Conservation (phyloP, 345 rosid genomes). For the Sisymbrium irio region DNA sequence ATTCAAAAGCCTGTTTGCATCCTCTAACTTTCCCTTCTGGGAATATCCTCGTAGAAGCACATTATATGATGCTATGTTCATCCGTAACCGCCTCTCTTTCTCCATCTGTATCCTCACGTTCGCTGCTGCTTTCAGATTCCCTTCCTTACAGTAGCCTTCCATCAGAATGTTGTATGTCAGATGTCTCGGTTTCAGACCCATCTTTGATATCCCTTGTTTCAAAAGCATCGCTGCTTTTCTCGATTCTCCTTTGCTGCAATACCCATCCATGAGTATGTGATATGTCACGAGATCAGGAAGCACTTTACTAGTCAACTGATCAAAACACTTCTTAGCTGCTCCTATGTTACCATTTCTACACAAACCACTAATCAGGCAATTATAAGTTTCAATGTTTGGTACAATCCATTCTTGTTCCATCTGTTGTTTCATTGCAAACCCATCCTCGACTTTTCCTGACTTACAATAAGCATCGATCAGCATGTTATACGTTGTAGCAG, state of each 20-base stretch:
- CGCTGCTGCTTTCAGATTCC: slow-evolving; percentile 63
- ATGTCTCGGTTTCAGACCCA: slow-evolving; percentile 61
- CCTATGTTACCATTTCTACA: slow-evolving; percentile 47
- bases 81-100: slow-evolving; percentile 54
- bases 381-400: slow-evolving; percentile 58
- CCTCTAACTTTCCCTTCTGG: slow-evolving; percentile 60
- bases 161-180: slow-evolving; percentile 67
- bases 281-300: slow-evolving; percentile 60
- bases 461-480: slow-evolving; percentile 72
- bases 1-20: slow-evolving; percentile 72
- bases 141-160: slow-evolving; percentile 70
- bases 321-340: slow-evolving; percentile 41
- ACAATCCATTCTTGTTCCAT: slow-evolving; percentile 52
- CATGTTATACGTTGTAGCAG: slow-evolving; percentile 55
- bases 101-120: slow-evolving; percentile 62
- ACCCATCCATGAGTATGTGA: slow-evolving; percentile 60
- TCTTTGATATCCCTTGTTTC: slow-evolving; percentile 45
- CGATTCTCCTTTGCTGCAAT: slow-evolving; percentile 55
- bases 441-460: slow-evolving; percentile 52
- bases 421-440: slow-evolving; percentile 42
- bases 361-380: slow-evolving; percentile 69
- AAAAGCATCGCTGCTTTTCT: slow-evolving; percentile 59
- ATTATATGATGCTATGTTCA: slow-evolving; percentile 68
- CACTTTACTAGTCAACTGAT: slow-evolving; percentile 44
- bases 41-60: slow-evolving; percentile 66